phyloP scores from a whole-genome alignment of 495 filamentous ascomycete species.

The Cairneyella variabilis region DNA sequence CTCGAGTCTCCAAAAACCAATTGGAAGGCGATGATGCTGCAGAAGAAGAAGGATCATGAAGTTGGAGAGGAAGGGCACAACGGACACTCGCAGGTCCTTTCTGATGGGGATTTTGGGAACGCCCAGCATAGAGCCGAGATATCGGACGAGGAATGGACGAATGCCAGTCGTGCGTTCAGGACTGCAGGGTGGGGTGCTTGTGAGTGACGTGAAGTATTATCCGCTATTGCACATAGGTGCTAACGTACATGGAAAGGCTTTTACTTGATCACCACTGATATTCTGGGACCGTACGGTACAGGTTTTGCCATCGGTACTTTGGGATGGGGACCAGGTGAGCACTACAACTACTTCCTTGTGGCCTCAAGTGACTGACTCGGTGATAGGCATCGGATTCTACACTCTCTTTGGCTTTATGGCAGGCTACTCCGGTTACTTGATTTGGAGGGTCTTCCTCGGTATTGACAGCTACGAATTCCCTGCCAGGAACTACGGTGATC shows the following conservation, averaged over 20 bases:
- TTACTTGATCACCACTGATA: slow-evolving; percentile 53
- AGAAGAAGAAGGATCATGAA: slow-evolving; percentile 4
- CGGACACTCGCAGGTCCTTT: neutral
- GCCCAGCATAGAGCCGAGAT: slow-evolving; percentile 11
- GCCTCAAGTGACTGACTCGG: neutral
- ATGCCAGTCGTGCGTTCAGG: slow-evolving; percentile 38
- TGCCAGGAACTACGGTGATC: slow-evolving; percentile 52
- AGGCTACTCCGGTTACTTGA: slow-evolving; percentile 47
- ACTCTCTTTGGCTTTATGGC: slow-evolving; percentile 36
- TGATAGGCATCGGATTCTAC: slow-evolving; percentile 31
- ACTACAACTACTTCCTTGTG: neutral
- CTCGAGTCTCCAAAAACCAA: slow-evolving; percentile 22
- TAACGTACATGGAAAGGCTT: slow-evolving; percentile 27
- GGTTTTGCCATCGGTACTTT: slow-evolving; percentile 12
- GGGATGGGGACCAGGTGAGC: slow-evolving; percentile 15
- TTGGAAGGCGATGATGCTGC: slow-evolving; percentile 21
- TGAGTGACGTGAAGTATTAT: neutral
- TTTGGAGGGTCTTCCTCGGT: slow-evolving; percentile 53
- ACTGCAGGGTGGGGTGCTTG: slow-evolving; percentile 44
- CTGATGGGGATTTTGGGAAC: slow-evolving; percentile 4
- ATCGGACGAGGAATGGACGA: slow-evolving; percentile 35
- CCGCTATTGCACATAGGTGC: neutral
- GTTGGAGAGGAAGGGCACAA: neutral
- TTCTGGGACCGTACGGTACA: slow-evolving; percentile 12
- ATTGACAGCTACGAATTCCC: slow-evolving; percentile 54